Percentiles rank a stretch among this genome's conserved stretches.
phyloP scores from a whole-genome alignment of 2,329 filamentous ascomycete species.

The Alternaria arbusti region DNA sequence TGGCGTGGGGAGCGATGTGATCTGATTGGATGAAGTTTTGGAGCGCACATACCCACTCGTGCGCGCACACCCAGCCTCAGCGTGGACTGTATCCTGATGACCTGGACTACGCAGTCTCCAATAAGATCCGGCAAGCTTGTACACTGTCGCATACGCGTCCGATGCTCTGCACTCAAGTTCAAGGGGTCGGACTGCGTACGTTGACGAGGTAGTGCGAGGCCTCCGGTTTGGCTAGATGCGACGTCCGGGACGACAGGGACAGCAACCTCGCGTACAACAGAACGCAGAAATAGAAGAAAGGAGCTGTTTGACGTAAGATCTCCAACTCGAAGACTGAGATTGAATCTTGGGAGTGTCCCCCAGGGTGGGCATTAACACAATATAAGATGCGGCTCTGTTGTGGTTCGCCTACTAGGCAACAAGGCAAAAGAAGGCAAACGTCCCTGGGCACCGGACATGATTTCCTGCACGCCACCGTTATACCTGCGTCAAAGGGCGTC shows the following conservation, averaged over 20 bases:
- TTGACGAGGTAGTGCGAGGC: background rate
- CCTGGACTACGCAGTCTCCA: background rate
- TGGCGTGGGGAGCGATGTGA: background rate
- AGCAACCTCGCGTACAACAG: background rate
- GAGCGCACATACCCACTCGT: background rate
- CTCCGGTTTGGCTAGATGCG: background rate
- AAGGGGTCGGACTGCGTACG: background rate
- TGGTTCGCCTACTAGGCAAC: background rate
- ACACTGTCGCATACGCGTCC: background rate
- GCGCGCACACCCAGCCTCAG: background rate
- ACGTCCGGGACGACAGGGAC: background rate
- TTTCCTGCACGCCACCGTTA: background rate
- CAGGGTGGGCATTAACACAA: background rate
- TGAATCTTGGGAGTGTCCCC: background rate
- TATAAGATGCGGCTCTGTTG: background rate
- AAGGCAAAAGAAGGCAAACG: conserved; percentile 1
- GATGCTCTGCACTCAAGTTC: background rate
- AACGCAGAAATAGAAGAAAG: background rate
- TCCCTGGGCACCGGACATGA: background rate
- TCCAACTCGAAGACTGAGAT: background rate
- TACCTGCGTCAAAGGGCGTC: background rate
- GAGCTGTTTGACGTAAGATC: background rate
- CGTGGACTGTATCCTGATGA: background rate
- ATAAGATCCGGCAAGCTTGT: background rate
- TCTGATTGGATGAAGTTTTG: background rate